Evolutionary conservation across 1,284 basidiomycete genomes (phyloP).

Genomic region (Ceratobasidium sp.): DNA sequence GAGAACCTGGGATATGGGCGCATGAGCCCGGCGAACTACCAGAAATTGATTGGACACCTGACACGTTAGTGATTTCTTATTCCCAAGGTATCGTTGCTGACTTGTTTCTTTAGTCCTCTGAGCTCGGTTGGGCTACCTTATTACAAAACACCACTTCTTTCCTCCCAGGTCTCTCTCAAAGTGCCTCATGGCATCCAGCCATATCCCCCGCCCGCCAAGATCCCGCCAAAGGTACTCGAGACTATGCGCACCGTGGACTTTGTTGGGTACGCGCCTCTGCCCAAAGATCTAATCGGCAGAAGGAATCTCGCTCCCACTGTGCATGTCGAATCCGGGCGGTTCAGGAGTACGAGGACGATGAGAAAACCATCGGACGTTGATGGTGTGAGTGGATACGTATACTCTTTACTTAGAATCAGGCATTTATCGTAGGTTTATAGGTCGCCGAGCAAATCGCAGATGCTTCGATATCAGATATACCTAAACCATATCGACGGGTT

Average conservation of each 20-base stretch:
- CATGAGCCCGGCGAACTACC: conserved; percentile 74
- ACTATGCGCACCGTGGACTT: conserved; percentile 87
- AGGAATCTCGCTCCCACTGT: conserved; percentile 72
- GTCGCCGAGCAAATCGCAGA: conserved; percentile 23
- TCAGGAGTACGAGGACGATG: conserved; percentile 71
- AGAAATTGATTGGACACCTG: conserved; percentile 79
- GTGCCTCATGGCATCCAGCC: conserved; percentile 61
- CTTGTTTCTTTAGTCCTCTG: conserved; percentile 66
- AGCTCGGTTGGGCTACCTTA: conserved; percentile 90
- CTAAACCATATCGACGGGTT: conserved; percentile 86
- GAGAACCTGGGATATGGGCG: conserved; percentile 83
- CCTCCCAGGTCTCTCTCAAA: conserved; percentile 62
- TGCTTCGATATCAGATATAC: conserved; percentile 61
- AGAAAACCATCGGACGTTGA: conserved; percentile 35
- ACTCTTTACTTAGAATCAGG: background rate
- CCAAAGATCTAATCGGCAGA: conserved; percentile 80
- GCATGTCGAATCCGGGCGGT: conserved; percentile 65
- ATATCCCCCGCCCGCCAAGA: conserved; percentile 72
- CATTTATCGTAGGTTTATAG: background rate
- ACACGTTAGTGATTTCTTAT: conserved; percentile 63
- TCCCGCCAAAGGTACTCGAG: conserved; percentile 77
- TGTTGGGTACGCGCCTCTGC: conserved; percentile 84
- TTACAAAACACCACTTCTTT: conserved; percentile 80
- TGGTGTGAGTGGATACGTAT: conserved; percentile 13
- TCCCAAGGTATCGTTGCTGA: background rate